Base-by-base conservation (phyloP, 2,329 filamentous ascomycete species). In the Aspergillus ochraceus region DNA sequence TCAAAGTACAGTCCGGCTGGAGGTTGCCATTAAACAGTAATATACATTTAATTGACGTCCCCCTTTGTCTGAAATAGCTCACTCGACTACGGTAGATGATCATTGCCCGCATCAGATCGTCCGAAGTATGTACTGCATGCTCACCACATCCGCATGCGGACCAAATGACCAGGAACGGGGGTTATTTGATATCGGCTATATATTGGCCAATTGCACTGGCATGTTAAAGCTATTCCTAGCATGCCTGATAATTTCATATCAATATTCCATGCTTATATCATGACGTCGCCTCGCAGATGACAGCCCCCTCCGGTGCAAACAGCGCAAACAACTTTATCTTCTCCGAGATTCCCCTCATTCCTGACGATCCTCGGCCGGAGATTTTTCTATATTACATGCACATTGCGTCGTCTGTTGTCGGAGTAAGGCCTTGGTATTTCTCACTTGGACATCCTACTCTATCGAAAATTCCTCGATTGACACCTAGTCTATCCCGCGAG, bases 251-350 rank as follows among this genome's bases (percentile, higher is more conserved):
- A n/a, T n/a, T 9, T 42, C 17, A 17, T 42, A n/a, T n/a, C 36
- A 17, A 42, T n/a, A 5, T 8, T 14, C 14, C 36, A 6, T n/a
- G 36, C 14, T 42, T n/a, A 42, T 42, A 42, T 12, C 36, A 59
- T 59, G 52, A 55, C 26, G 56, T 51, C 36, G 17, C n/a, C 50
- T n/a, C 17, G 20, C 29, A 2, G 22, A 45, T 32, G 22, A 45
- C n/a, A 17, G 26, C 17, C 52, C 22, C 39, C 14, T 5, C 6
- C 11, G 49, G 32, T 67, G 60, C 66, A 68, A 68, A 68, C 65
- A 59, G 12, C 57, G 59, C 66, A 67, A 68, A 67, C 65, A 36
- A 6, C 19, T 22, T 22, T 26, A 29, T 51, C 36, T 47, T 54
- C 29, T 56, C 57, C 51, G 53, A 60, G 47, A 52, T 54, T 52